Conservation (phyloP, 1,284 basidiomycete species). For the Apiotrichum laibachii region DNA sequence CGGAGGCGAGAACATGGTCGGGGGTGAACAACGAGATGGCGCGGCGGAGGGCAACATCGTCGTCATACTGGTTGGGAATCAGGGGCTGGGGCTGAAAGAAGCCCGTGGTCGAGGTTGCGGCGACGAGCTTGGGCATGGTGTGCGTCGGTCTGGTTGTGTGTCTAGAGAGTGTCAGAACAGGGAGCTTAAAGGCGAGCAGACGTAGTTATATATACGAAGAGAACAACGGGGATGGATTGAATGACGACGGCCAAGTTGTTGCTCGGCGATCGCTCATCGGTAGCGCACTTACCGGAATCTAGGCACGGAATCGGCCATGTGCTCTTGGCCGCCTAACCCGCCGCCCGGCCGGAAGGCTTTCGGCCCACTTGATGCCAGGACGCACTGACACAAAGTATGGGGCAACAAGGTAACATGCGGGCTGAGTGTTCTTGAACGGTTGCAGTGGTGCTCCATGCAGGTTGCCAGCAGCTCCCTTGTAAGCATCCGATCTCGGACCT, state of each 20-base stretch:
- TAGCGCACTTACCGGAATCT: too few species aligned
- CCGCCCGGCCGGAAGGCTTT: too few species aligned
- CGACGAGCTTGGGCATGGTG: conserved; percentile 1
- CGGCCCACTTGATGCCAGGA: too few species aligned
- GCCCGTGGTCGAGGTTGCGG: conserved; percentile 9
- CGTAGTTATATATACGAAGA: neutral
- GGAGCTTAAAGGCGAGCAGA: neutral
- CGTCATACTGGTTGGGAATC: conserved; percentile 10
- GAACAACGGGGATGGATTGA: too few species aligned
- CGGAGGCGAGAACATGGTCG: neutral
- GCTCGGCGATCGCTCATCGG: neutral
- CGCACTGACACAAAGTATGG: too few species aligned
- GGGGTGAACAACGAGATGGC: conserved; percentile 11
- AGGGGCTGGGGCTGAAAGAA: conserved; percentile 17
- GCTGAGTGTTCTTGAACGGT: too few species aligned
- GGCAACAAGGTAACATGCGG: too few species aligned
- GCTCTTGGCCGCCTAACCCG: neutral
- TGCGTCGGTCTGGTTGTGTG: neutral
- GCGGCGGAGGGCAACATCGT: conserved; percentile 15
- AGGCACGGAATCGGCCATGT: conserved; percentile 14
- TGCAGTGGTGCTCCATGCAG: too few species aligned
- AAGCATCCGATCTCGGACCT: too few species aligned
- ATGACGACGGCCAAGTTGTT: neutral
- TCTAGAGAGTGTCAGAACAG: too few species aligned
- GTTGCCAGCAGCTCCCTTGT: too few species aligned